A percentile compares a stretch with the other conserved stretches of the same genome.
Conservation (phyloP, 169 alveolate species). For the Plasmodium cynomolgi region DNA sequence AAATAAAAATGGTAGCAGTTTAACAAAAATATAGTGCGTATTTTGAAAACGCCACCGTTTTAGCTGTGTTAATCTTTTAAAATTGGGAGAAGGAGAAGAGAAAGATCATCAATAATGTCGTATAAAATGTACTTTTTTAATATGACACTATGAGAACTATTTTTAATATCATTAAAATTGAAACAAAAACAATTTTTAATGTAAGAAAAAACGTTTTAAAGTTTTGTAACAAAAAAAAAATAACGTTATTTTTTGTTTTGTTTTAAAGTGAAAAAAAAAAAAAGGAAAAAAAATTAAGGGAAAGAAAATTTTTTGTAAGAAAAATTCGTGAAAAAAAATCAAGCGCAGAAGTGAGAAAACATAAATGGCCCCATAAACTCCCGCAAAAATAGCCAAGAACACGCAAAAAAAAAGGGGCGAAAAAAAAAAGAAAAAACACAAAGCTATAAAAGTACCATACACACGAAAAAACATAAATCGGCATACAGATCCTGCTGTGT, state of each 20-base stretch:
- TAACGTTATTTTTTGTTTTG: background rate
- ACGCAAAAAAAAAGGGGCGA: background rate
- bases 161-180: background rate
- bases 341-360: background rate
- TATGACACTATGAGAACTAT: background rate
- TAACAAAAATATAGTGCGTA: conserved; percentile 2
- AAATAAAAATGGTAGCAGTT: conserved; percentile 4
- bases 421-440: background rate
- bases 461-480: background rate
- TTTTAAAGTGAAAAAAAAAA: background rate
- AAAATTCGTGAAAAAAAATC: background rate
- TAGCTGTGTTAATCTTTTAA: background rate
- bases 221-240: conserved; percentile 1
- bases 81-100: background rate
- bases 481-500: background rate
- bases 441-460: background rate
- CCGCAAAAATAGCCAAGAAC: background rate
- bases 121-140: background rate
- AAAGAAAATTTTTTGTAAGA: background rate
- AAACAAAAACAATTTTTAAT: conserved; percentile 12
- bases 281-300: background rate
- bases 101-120: background rate
- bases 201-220: background rate
- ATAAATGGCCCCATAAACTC: background rate
- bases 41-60: background rate